Evolutionary conservation across 768 basidiomycete genomes (phyloP).

Genomic region (Phlebiopsis gigantea): DNA sequence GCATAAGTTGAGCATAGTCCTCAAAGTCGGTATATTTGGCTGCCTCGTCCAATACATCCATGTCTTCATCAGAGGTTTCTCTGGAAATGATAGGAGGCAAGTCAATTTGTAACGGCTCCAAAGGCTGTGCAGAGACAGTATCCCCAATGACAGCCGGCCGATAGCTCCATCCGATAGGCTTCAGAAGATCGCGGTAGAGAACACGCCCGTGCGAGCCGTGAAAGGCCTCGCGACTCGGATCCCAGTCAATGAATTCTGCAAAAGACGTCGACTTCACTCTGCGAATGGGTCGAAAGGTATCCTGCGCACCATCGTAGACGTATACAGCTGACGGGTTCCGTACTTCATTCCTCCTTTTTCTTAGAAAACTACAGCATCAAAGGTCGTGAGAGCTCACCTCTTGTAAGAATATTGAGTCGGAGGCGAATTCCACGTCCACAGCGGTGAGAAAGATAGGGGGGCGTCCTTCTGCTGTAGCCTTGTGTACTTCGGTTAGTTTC

Average conservation of each 20-base stretch:
- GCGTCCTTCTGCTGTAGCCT: not conserved
- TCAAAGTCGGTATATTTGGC: too few species aligned
- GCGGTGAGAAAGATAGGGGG: not conserved
- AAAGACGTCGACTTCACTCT: not conserved
- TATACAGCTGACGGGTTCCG: not conserved
- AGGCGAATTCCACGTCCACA: not conserved
- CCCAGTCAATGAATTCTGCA: constrained; percentile 1
- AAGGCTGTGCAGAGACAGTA: not conserved
- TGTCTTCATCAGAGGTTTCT: not conserved
- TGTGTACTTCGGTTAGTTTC: not conserved
- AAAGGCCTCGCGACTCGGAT: not conserved
- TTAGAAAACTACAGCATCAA: too few species aligned
- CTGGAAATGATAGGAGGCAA: not conserved
- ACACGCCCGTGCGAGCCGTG: not conserved
- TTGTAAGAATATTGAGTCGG: not conserved
- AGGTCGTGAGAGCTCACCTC: too few species aligned
- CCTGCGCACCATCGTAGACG: not conserved
- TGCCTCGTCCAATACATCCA: not conserved
- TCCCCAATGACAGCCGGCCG: too few species aligned
- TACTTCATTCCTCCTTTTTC: not conserved
- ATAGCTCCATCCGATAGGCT: too few species aligned
- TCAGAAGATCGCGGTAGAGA: too few species aligned
- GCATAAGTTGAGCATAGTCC: too few species aligned
- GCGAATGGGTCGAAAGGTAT: not conserved
- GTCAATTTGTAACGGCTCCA: not conserved